Evolutionary conservation across 768 basidiomycete genomes (phyloP), one percentile per base, ranked within the genome.

Genomic region (Rhodotorula kratochvilovae): DNA sequence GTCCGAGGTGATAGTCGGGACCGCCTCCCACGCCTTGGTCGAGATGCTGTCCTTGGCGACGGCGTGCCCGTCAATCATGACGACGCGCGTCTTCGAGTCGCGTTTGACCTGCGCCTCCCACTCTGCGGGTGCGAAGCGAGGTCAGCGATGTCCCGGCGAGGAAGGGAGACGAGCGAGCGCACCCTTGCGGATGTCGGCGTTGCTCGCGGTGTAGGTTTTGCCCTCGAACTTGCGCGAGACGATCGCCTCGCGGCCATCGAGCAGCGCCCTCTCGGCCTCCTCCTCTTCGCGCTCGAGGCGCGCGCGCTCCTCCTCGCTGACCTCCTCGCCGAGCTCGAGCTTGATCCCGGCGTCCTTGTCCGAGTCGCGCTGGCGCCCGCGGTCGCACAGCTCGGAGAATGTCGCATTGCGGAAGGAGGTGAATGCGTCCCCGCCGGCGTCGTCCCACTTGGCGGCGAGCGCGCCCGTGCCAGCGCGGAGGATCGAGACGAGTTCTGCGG

Each of bases 401-500:
- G 82, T 77, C 1, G 86, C 82, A 19, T 80, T 75, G 58, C 84
- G 76, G 80, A 87, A 87, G 42, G 74, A 76, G 7, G 78, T 77
- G 54, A 87, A 77, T 4, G 71, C 51, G 58, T 82, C 81, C 77
- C 84, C 83, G 12, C 77, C 79, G 6, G 76, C 77, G 23, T 7
- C 35, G 27, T 48, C 35, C 71, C 66, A 68, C 42, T 82, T 81
- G 15, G 81, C 78, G 16, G 83, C 80, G 60, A 87, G 81, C 3
- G 86, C 86, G 68, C 86, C 86, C 66, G 84, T 85, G 16, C 87
- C 87, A 62, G 82, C 84, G 31, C 86, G 83, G 58, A 88, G 79
- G 63, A 88, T 87, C 61, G 84, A 82, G 77, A 86, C 78, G 31
- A 88, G 82, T 72, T 87, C 87, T 36, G 76, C 62, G 81, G 81